Base-by-base conservation (phyloP, 2,329 filamentous ascomycete genomes). In the Chrysosporium queenslandicum region DNA sequence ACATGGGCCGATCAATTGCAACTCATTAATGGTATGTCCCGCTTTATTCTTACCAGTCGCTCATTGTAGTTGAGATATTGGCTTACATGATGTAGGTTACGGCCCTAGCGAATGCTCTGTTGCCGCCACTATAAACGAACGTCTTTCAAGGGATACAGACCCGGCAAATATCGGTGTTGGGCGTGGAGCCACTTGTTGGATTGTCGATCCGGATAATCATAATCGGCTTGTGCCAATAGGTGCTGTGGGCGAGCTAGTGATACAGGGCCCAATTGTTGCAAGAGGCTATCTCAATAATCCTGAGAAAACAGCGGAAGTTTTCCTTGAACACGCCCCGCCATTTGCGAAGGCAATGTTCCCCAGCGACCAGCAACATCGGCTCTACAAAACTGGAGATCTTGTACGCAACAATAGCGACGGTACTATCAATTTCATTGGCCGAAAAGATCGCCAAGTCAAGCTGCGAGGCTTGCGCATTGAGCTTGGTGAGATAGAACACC, bases 401-500 rank as follows among this genome's bases (percentile, higher is more conserved):
- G 56, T 58, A 5, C n/a, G 36, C 2, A 5, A 8, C n/a, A 39
- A 39, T 11, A 14, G 6, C 14, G 36, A 39, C 36, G 36, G 36
- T 4, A 18, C n/a, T 4, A 18, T 39, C 36, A 5, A 18, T 39
- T 39, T 39, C 52, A 47, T 61, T 12, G 61, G 61, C 12, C 54
- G 64, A 21, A 63, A 61, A 43, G 63, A 65, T 46, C 53, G 49
- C 1, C 90, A 95, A 66, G 82, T 94, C 56, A 95, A 95, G 65
- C 74, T 94, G 2, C 80, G 88, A 14, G 88, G 88, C 0, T 88
- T 94, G 64, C 77, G 89, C 11, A 74, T 94, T 0, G 89, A 94
- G 61, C 83, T 92, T 53, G 85, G 83, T 0, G 88, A 94, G 69
- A 91, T 94, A 66, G 86, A 91, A 62, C 79, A 87, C 59, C 83